Base-by-base conservation (phyloP, 495 filamentous ascomycete species). In the Thozetella sp. region DNA sequence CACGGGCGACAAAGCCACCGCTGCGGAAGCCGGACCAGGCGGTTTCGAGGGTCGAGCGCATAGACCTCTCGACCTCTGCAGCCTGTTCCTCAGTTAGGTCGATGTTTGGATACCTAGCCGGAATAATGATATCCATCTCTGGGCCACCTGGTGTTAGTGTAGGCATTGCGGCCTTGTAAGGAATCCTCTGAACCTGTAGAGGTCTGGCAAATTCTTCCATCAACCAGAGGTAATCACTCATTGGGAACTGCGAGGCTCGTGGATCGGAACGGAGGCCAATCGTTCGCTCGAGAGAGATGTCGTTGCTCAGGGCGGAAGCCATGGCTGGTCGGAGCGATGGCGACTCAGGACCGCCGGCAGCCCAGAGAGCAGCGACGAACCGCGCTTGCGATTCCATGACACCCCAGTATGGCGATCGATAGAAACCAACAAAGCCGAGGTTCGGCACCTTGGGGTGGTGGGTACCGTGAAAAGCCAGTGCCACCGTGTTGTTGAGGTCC, bases 351-450 rank as follows among this genome's bases (percentile, higher is more conserved):
- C 64, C 63, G 1, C 63, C 67, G 2, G 67, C 63, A 0, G 64
- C 63, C 79, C 80, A 85, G 4, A 83, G 60, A 25, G 63, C 64
- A 0, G 76, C 81, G 2, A 95, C 66, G 57, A 87, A 85, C 15
- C 87, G 83, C 0, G 91, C 90, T 72, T 96, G 93, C 84, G 93
- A 87, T 66, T 97, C 93, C 81, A 94, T 90, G 0, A 91, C 83
- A 0, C 89, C 90, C 89, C 92, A 97, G 71, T 90, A 96, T 0
- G 93, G 91, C 1, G 90, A 89, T 34, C 91, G 84, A 69, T 96
- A 94, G 71, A 94, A 90, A 3, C 93, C 93, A 0, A 96, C 86
- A 59, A 96, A 96, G 0, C 90, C 90, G 0, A 94, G 72, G 22
- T 84, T 83, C 0, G 86, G 83, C 1, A 93, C 66, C 2, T 72